These are phyloP conservation scores for Stachybotrys echinatus DNA, from an alignment of 2,329 filamentous ascomycete species.

Conservation along the genomic window DNA sequence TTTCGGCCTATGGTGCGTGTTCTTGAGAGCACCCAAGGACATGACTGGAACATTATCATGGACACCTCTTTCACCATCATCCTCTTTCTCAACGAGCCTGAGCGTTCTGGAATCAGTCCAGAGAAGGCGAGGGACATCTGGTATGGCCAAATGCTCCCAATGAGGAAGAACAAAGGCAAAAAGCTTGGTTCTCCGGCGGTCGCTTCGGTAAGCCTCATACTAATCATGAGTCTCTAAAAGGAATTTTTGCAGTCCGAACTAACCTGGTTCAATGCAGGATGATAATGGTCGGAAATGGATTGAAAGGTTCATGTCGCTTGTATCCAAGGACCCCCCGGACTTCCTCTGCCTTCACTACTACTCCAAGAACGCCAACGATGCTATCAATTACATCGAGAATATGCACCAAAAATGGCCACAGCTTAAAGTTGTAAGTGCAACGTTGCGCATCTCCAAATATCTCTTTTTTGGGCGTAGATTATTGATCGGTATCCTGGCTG, in stretches of 20 bases:
- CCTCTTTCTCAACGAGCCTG: constrained; percentile 1
- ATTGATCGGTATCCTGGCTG: background rate
- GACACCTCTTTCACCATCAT: background rate
- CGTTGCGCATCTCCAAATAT: too few species aligned
- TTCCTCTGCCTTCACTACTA: constrained; percentile 2
- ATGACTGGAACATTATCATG: background rate
- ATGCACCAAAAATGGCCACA: constrained; percentile 1
- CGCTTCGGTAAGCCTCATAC: background rate
- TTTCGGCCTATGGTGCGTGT: constrained; percentile 1
- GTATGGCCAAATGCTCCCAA: background rate
- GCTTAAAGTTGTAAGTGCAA: background rate
- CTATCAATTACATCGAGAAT: background rate
- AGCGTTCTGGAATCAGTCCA: constrained; percentile 1
- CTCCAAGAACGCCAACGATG: background rate
- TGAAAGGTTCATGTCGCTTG: background rate
- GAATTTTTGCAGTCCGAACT: background rate
- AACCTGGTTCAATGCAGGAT: background rate
- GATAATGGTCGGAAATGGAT: background rate
- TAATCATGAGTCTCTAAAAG: background rate
- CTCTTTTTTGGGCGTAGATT: background rate
- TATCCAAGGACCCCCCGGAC: background rate
- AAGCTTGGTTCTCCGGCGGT: constrained; percentile 1
- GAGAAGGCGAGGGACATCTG: background rate
- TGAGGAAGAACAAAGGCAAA: background rate
- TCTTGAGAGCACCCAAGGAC: background rate